Conservation (phyloP, 768 basidiomycete species). For the Lactifluus rugatus region DNA sequence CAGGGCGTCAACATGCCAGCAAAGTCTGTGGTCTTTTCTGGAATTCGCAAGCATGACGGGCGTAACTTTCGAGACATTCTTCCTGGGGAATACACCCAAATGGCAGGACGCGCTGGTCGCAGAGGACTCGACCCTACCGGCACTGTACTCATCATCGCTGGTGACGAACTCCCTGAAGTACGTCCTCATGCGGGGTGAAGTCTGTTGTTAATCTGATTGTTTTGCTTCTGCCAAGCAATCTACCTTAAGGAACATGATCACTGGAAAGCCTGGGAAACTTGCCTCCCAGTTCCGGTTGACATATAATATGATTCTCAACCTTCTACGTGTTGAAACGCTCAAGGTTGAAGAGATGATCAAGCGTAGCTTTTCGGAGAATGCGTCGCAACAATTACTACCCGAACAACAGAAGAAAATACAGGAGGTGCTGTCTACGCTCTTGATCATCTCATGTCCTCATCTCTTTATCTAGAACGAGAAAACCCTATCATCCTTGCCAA, state of each 20-base stretch:
- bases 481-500: conserved; percentile 47
- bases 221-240: conserved; percentile 44
- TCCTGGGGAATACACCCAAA: conserved; percentile 94
- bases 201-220: background rate
- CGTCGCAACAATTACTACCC: conserved; percentile 83
- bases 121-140: conserved; percentile 93
- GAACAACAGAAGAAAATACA: conserved; percentile 85
- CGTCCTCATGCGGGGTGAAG: conserved; percentile 12
- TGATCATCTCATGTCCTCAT: conserved; percentile 3
- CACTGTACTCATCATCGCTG: conserved; percentile 84
- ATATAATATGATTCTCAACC: conserved; percentile 98
- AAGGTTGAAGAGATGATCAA: conserved; percentile 99
- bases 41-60: conserved; percentile 92
- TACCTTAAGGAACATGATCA: conserved; percentile 78
- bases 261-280: conserved; percentile 86
- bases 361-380: conserved; percentile 96
- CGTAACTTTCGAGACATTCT: conserved; percentile 82
- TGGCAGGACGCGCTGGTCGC: conserved; percentile 97
- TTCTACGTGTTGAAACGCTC: conserved; percentile 91
- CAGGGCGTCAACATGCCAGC: conserved; percentile 99
- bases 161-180: conserved; percentile 83
- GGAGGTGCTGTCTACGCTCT: conserved; percentile 41
- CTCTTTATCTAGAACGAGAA: conserved; percentile 55
- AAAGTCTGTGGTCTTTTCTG: conserved; percentile 92
- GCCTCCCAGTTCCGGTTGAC: conserved; percentile 95